Conservation (phyloP, 106 monocot species). For the Alisma plantagoaquatica region DNA sequence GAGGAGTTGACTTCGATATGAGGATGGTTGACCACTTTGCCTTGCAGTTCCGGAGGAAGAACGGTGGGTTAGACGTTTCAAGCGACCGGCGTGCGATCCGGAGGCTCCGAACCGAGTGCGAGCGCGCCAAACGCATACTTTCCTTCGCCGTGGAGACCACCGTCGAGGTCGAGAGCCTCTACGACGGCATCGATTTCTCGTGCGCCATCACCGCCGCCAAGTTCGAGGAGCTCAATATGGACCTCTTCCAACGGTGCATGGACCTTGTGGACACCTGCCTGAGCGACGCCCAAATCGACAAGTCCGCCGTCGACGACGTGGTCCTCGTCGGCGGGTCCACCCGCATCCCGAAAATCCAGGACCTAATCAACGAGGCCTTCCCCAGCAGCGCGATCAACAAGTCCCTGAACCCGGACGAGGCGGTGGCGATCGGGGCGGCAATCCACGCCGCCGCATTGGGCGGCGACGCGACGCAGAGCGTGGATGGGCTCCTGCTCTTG, state of each 20-base stretch:
- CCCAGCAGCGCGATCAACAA: constrained; percentile 27
- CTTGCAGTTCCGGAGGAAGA: constrained; percentile 6
- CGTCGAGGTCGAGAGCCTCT: constrained; percentile 8
- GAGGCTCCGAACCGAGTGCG: constrained; percentile 9
- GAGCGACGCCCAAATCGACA: constrained; percentile 23
- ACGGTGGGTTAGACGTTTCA: constrained; percentile 12
- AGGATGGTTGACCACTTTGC: constrained; percentile 12
- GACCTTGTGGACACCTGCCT: constrained; percentile 53
- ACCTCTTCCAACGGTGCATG: constrained; percentile 52
- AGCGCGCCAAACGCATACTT: constrained; percentile 12
- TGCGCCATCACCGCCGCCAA: constrained; percentile 2
- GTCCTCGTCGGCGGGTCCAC: constrained; percentile 16
- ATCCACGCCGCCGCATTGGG: constrained; percentile 11
- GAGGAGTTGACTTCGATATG: constrained; percentile 15
- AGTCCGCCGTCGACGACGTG: constrained; percentile 6
- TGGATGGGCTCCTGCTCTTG: constrained; percentile 27
- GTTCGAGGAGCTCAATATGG: constrained; percentile 21
- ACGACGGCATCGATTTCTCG: constrained; percentile 15
- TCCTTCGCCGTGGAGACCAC: constrained; percentile 5
- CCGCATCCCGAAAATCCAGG: constrained; percentile 35
- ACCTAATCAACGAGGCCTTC: constrained; percentile 28
- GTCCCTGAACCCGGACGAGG: constrained; percentile 15
- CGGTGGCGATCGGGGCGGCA: constrained; percentile 11
- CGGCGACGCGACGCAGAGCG: constrained; percentile 23
- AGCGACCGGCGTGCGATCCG: not conserved